Base-by-base conservation (phyloP, 2,329 filamentous ascomycete genomes). In the Botrytis sinoallii region DNA sequence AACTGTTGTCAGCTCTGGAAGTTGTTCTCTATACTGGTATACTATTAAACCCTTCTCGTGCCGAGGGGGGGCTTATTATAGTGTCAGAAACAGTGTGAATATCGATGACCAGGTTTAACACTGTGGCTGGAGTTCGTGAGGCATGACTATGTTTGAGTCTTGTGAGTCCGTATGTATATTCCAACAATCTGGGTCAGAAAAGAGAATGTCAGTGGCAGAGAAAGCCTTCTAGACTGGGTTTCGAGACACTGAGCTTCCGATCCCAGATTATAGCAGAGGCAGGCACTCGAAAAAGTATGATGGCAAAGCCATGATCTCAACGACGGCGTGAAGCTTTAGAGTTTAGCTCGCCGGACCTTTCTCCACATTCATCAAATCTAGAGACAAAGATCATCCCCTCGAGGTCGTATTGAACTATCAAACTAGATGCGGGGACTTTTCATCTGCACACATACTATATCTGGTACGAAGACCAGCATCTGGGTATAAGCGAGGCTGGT, bases 31-130 rank as follows among this genome's bases (percentile, higher is more conserved):
- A 4, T 63, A 35, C 46, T 57, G 63, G 46, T 57, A 70, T 55
- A 29, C 6, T 4, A 7, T 69, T 35, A n/a, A 44, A 64, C 16
- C 22, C 44, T 42, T 70, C 16, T 52, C 35, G 32, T 44, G 8
- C 14, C 35, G 68, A 73, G 25, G 64, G 46, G 12, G 52, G 14
- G 65, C 55, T 35, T 57, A 20, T 40, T 29, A 29, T 55, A 68
- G 29, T 29, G 10, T 25, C 25, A 29, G 35, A 42, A 57, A 35
- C 16, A 42, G 48, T 55, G 35, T 57, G 52, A 63, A 35, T 64
- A 48, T 72, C 40, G 42, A 72, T 74, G 72, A 72, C 63, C 59
- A 61, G 48, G 69, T 57, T 71, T 64, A 48, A 70, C 72, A 57
- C 71, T 69, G 71, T 75, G 35, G 42, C 63, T 75, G 55, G 38